A percentile compares a stretch with the other conserved stretches of the same genome.
Evolutionary conservation across 1,284 basidiomycete genomes (phyloP).

Genomic region (Tilletia horrida): DNA sequence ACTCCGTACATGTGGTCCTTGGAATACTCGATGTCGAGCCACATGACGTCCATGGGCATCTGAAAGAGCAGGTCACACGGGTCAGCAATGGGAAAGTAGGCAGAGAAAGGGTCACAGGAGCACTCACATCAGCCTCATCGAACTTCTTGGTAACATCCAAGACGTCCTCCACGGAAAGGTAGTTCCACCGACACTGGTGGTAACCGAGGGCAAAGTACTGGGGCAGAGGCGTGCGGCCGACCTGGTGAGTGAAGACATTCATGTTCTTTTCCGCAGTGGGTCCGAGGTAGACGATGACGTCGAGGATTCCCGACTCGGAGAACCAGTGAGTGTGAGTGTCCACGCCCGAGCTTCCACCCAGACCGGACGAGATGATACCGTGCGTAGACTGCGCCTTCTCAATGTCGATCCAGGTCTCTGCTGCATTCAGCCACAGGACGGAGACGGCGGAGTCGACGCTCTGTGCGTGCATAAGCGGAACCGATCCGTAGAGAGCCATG

Average conservation of each 20-base stretch:
- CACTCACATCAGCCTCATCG: slow-evolving; percentile 70
- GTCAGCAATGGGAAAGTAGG: slow-evolving; percentile 67
- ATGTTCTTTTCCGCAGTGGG: slow-evolving; percentile 78
- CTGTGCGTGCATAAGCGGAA: slow-evolving; percentile 91
- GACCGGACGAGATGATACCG: not conserved
- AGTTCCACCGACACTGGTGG: slow-evolving; percentile 99
- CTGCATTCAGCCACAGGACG: slow-evolving; percentile 83
- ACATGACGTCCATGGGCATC: slow-evolving; percentile 93
- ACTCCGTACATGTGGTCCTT: slow-evolving; percentile 96
- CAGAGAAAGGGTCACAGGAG: not conserved
- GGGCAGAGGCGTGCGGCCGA: slow-evolving; percentile 80
- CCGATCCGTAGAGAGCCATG: slow-evolving; percentile 69
- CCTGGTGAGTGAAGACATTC: slow-evolving; percentile 77
- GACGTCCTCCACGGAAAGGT: slow-evolving; percentile 84
- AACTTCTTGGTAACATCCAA: slow-evolving; percentile 81
- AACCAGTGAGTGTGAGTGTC: slow-evolving; percentile 74
- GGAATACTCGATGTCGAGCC: slow-evolving; percentile 91
- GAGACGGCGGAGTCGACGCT: slow-evolving; percentile 66
- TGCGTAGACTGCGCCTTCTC: slow-evolving; percentile 50
- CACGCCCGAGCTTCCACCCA: slow-evolving; percentile 21
- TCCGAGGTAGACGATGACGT: slow-evolving; percentile 87
- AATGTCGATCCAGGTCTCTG: slow-evolving; percentile 95
- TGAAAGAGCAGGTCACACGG: slow-evolving; percentile 57
- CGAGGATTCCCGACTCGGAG: slow-evolving; percentile 91
- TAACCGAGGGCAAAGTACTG: slow-evolving; percentile 88